Percentiles rank a stretch among this genome's conserved stretches.
Evolutionary conservation across 1,139 yeast species (phyloP).

Genomic region (Saccharomycopsis hybrid): DNA sequence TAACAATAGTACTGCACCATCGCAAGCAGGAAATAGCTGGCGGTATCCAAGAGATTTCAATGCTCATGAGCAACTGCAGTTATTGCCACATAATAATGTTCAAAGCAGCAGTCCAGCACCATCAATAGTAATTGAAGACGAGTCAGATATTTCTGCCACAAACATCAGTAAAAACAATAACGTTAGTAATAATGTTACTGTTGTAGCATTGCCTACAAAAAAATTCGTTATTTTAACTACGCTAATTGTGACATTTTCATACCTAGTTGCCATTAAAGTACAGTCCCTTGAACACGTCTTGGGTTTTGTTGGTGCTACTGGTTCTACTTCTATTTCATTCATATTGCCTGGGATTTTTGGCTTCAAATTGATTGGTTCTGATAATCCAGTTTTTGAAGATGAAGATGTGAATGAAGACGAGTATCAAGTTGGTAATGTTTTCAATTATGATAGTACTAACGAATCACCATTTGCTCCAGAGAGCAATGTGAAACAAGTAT

Average conservation of each 20-base stretch:
- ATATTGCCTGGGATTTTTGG: constrained; percentile 91
- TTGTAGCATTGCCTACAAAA: constrained; percentile 45
- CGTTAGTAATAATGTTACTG: constrained; percentile 25
- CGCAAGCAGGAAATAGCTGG: background rate
- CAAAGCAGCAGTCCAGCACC: constrained; percentile 1
- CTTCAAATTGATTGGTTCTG: constrained; percentile 52
- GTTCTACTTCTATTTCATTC: constrained; percentile 89
- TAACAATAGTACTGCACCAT: background rate
- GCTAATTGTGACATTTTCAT: constrained; percentile 53
- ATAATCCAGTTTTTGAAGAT: constrained; percentile 19
- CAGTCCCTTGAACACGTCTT: constrained; percentile 76
- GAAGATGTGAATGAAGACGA: constrained; percentile 2
- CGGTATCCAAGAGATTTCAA: background rate
- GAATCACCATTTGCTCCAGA: too few relatives aligned
- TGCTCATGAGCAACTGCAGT: constrained; percentile 2
- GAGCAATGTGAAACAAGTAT: constrained; percentile 28
- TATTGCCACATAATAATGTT: constrained; percentile 4
- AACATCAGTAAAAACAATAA: constrained; percentile 26
- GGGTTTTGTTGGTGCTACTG: constrained; percentile 93
- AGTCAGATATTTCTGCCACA: constrained; percentile 30
- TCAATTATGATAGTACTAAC: background rate
- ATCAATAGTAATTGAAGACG: constrained; percentile 22
- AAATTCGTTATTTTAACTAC: constrained; percentile 63
- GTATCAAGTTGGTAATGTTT: background rate
- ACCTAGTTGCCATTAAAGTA: constrained; percentile 67